Evolutionary conservation across 2,329 filamentous ascomycete species (phyloP).

Genomic region (Alternaria sp.): DNA sequence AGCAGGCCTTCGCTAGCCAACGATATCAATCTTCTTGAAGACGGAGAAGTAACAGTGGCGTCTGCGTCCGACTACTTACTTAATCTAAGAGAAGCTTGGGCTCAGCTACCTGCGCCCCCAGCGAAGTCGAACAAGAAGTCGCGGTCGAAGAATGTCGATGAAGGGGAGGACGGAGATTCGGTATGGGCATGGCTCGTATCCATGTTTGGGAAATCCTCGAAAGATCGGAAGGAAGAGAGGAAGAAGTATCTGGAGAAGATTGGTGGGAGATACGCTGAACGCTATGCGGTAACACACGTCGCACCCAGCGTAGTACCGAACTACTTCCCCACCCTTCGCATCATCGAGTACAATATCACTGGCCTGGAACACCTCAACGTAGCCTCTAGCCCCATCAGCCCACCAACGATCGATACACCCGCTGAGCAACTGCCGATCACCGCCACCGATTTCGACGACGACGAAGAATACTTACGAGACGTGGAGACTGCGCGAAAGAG

Average conservation of each 20-base stretch:
- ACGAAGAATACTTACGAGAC: constrained; percentile 49
- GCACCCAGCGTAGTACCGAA: constrained; percentile 91
- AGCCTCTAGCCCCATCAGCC: constrained; percentile 10
- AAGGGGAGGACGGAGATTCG: constrained; percentile 28
- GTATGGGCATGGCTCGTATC: constrained; percentile 33
- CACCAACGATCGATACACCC: background rate
- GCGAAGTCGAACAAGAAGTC: constrained; percentile 27
- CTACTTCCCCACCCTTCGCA: constrained; percentile 86
- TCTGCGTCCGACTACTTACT: constrained; percentile 83
- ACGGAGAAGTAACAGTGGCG: constrained; percentile 66
- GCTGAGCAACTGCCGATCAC: constrained; percentile 17
- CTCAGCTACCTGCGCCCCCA: constrained; percentile 68
- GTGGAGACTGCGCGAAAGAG: constrained; percentile 58
- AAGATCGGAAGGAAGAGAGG: constrained; percentile 52
- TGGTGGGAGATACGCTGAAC: constrained; percentile 82
- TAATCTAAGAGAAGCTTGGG: constrained; percentile 81
- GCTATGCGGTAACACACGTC: constrained; percentile 83
- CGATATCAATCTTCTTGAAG: constrained; percentile 38
- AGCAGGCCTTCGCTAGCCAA: constrained; percentile 34
- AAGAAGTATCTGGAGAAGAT: constrained; percentile 72
- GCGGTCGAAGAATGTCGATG: constrained; percentile 17
- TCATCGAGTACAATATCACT: constrained; percentile 93
- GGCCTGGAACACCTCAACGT: constrained; percentile 68
- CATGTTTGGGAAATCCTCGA: constrained; percentile 20
- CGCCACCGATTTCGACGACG: constrained; percentile 24